Conservation (phyloP, 78 protist genomes). For the Planoprotostelium fungivorum region DNA sequence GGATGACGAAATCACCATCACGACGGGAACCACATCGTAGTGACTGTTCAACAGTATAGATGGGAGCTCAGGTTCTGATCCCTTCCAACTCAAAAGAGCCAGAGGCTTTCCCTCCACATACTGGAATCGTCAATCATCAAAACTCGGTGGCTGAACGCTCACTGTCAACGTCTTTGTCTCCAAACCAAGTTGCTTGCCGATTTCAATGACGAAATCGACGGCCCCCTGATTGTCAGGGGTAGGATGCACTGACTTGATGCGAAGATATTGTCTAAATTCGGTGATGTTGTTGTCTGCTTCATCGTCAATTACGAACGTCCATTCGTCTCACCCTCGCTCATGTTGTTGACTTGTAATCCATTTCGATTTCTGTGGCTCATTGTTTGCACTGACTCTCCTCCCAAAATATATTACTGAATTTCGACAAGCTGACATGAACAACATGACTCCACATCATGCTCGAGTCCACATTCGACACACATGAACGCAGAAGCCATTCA, state of each 20-base stretch:
- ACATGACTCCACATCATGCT: no score
- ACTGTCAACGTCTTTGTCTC: constrained; percentile 32
- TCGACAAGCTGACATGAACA: no score
- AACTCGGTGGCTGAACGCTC: not conserved
- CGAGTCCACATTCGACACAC: no score
- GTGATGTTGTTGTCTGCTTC: no score
- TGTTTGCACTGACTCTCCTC: no score
- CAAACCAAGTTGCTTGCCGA: constrained; percentile 45
- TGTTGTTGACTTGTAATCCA: no score
- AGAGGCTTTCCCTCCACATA: constrained; percentile 26
- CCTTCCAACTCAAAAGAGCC: constrained; percentile 48
- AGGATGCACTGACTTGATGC: constrained; percentile 56
- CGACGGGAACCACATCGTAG: constrained; percentile 85
- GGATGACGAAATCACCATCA: not conserved
- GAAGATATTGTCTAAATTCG: constrained; percentile 50
- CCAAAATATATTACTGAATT: no score
- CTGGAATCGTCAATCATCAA: not conserved
- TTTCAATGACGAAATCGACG: constrained; percentile 29
- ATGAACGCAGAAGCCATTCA: no score
- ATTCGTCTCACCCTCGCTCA: no score
- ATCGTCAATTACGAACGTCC: no score
- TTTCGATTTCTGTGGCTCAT: no score
- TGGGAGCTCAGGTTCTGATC: constrained; percentile 55
- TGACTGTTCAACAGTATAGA: constrained; percentile 74
- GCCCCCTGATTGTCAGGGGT: constrained; percentile 49